Base-by-base conservation (phyloP, 2,329 filamentous ascomycete genomes). In the Chaetomium sp. region DNA sequence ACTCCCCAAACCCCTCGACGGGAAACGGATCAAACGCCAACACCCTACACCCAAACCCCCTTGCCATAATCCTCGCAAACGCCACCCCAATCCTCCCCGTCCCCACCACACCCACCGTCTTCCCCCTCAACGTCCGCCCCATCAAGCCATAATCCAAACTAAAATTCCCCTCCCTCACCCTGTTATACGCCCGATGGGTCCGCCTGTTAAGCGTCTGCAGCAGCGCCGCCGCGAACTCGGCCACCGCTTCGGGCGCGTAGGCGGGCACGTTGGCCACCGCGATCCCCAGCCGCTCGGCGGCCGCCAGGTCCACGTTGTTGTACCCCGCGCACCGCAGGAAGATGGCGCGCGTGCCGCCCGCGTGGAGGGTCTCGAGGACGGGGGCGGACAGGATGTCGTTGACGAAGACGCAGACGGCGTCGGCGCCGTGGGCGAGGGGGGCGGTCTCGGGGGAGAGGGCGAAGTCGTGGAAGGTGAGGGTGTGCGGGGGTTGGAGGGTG, bases 141-240 rank as follows among this genome's bases (percentile, higher is more conserved):
- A 87, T 77, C n/a, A 87, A 75, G 1, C 88, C 88, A 66, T 42
- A 42, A 42, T 88, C 82, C 35, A 90, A 82, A 53, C 81, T 83
- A 73, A 90, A 90, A 74, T 90, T 90, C 57, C 85, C 87, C 74
- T 90, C 87, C 51, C 87, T 84, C 23, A 89, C 87, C 29, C 88
- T 85, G 73, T 87, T 88, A 75, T 88, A 90, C 3, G 87, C 86
- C 25, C 86, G 84, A 74, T 90, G 88, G 16, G 85, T 89, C 72
- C 87, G 85, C 51, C 88, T 85, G 74, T 90, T 88, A 51, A 90
- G 79, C 1, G 87, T 88, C 77, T 89, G 86, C 60, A 90, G 79
- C 65, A 90, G 79, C 1, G 87, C 85, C n/a, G 90, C 82, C 49
- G 86, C 83, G 71, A 89, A 90, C 78, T 90, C 88, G 68, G 87